phyloP scores from a whole-genome alignment of 495 filamentous ascomycete genomes.

The Aspergillus biplanus region DNA sequence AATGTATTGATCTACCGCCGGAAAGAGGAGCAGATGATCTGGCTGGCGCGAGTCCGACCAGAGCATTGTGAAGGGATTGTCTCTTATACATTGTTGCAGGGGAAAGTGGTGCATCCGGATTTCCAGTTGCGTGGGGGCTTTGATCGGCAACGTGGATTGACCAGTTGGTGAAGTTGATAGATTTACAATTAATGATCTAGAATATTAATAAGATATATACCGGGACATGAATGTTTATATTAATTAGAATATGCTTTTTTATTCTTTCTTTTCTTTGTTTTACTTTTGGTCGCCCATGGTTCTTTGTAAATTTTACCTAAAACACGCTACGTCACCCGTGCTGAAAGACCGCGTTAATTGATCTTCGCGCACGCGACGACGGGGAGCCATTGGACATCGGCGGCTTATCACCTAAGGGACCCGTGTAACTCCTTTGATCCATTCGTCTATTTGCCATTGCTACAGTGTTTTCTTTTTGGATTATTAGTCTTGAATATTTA shows the following conservation, averaged over 20 bases:
- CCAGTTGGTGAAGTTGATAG: constrained; percentile 72
- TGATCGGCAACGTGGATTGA: constrained; percentile 72
- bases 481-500: not conserved
- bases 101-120: constrained; percentile 89
- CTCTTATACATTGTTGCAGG: constrained; percentile 83
- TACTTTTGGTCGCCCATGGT: no score
- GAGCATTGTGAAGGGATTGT: constrained; percentile 95
- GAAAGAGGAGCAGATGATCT: constrained; percentile 79
- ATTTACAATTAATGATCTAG: not conserved
- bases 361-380: constrained; percentile 30
- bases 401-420: not conserved
- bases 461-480: not conserved
- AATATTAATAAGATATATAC: not conserved
- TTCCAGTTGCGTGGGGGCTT: constrained; percentile 88
- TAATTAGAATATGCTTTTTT: not conserved
- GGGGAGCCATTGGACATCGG: not conserved
- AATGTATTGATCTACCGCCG: constrained; percentile 89
- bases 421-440: not conserved
- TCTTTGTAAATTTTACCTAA: not conserved
- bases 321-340: constrained; percentile 32
- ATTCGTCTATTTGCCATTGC: not conserved
- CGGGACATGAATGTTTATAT: no score
- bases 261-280: no score
- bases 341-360: constrained; percentile 31
- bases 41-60: constrained; percentile 84